Evolutionary conservation across 495 filamentous ascomycete species (phyloP), one percentile per base, ranked within the genome.

Genomic region (Penicillium canescens): DNA sequence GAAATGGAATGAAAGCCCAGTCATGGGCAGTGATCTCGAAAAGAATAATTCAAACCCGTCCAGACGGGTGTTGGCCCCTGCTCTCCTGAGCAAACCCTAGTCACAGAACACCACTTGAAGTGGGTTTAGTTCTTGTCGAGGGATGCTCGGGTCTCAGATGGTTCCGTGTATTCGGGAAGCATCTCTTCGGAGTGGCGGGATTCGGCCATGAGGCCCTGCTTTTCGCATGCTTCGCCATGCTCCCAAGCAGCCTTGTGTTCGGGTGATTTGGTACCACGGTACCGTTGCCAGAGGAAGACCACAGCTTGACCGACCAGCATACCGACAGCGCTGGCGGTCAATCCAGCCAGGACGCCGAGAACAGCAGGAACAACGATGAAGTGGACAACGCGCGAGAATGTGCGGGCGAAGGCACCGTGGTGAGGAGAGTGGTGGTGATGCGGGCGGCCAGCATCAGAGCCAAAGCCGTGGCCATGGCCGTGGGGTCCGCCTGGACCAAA

Each of bases 251-350:
- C 63, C 50, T 56, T 57, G 35, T 70, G 62, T 35, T 67, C 64
- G 44, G 67, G 54, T 16, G 57, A 42, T 31, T 61, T 56, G 47
- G 61, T 55, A 39, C 68, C 71, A 51, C 74, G 72, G 60, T 70
- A 72, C 38, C 75, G 73, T 44, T 70, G 69, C 79, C 79, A 82
- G 44, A 81, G 24, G 65, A 75, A 80, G 20, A 81, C 67, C 28
- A 77, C 67, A 13, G 69, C 50, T 63, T 82, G 77, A 37, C 78
- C 79, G 14, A 80, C 69, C 34, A 81, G 57, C 78, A 81, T 82
- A 42, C 79, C 79, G 31, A 82, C 60, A n/a, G 74, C 76, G 48
- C 75, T 76, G 36, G 79, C 78, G 5, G 71, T 67, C 50, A 82
- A 59, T 38, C 79, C 79, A 40, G 78, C 78, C 24, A 77, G 54